Base-by-base conservation (phyloP, 768 basidiomycete species). In the Serendipita sp. region DNA sequence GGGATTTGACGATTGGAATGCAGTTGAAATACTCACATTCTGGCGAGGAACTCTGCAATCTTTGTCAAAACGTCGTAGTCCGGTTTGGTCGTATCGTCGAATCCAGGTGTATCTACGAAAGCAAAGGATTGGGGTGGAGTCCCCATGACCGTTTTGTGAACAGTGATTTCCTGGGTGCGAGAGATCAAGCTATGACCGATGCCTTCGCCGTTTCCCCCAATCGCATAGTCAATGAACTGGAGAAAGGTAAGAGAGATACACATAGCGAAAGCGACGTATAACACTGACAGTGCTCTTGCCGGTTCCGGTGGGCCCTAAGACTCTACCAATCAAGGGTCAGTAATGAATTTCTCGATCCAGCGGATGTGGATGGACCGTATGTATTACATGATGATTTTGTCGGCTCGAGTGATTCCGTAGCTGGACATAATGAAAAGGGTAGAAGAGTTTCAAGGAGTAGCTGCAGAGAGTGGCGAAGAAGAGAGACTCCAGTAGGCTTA, bases 81-180 rank as follows among this genome's bases (percentile, higher is more conserved):
- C 3, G 68, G 66, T 8, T 65, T 68, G n/a, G 53, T 64, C 2
- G 70, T 68, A 66, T 71, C 70, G 47, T 71, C 70, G 54, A 70
- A 71, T 11, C 71, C 71, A 34, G 70, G 68, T 3, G 70, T 70
- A 54, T 72, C 71, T 30, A 72, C 67, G 5, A 71, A 65, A 15
- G 64, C 65, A 41, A 70, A 65, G 63, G 66, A 37, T 13, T 13
- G 5, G 2, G 7, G 37, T 32, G 10, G 34, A 8, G 4, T 10
- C 16, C 4, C 16, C 16, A 28, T 28, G 56, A 10, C 35, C 16
- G 37, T 8, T 24, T 60, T 3, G 10, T n/a, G 3, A 28, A 4
- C 13, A 35, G 32, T 60, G 56, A 10, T 60, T 3, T 32, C 56
- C 41, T 24, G 24, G 13, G 56, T 60, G 35, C 30, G 32, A 11